Evolutionary conservation across 495 filamentous ascomycete genomes (phyloP).

Genomic region (Pyrenopolyporus hunteri): DNA sequence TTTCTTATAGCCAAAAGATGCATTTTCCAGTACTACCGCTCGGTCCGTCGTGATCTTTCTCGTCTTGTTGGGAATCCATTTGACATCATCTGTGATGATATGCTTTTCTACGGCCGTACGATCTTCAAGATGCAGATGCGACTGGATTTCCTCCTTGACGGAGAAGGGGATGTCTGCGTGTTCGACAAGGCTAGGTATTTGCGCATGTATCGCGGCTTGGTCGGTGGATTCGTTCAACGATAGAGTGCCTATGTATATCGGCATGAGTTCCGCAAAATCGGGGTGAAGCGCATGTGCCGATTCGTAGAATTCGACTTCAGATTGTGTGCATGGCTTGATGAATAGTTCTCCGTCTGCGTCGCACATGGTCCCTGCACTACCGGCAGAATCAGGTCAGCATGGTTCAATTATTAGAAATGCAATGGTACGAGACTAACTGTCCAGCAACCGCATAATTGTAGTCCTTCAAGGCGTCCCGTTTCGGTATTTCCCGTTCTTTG

Average conservation of each 20-base stretch:
- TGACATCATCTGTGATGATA: conserved; percentile 32
- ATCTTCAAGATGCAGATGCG: conserved; percentile 42
- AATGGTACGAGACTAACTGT: conserved; percentile 72
- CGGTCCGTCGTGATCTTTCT: conserved; percentile 71
- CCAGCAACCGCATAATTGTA: conserved; percentile 88
- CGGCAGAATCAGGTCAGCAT: conserved; percentile 16
- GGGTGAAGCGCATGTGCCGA: conserved; percentile 68
- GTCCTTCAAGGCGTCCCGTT: conserved; percentile 63
- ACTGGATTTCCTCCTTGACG: conserved; percentile 48
- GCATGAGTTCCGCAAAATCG: conserved; percentile 78
- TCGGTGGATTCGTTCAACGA: conserved; percentile 54
- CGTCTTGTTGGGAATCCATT: conserved; percentile 49
- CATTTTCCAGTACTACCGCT: conserved; percentile 87
- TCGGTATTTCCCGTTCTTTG: conserved; percentile 47
- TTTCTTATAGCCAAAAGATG: conserved; percentile 77
- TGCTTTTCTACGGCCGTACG: conserved; percentile 31
- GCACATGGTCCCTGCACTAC: conserved; percentile 88
- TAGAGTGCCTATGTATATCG: conserved; percentile 82
- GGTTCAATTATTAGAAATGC: conserved; percentile 1
- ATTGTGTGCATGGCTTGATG: conserved; percentile 90
- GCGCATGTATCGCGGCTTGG: conserved; percentile 57
- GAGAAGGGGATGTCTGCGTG: conserved; percentile 52
- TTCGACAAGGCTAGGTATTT: conserved; percentile 53
- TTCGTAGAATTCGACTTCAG: conserved; percentile 94
- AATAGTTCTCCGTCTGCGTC: conserved; percentile 84